These are phyloP conservation scores for Suillus americanus DNA, from an alignment of 768 basidiomycete species.

Conservation along the genomic window DNA sequence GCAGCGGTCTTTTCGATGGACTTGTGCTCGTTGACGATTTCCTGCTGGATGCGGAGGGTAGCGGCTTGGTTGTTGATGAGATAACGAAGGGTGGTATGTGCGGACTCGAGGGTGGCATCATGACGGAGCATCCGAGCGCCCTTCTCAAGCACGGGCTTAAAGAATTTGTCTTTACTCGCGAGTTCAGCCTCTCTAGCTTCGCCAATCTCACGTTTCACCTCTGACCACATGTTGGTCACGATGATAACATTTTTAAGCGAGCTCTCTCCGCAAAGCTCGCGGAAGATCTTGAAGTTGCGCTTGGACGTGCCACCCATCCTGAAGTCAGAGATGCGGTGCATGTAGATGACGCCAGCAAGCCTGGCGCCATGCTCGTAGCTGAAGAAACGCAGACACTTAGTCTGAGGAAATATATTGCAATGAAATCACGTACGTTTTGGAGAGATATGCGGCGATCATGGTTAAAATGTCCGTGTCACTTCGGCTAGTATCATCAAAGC, in stretches of 20 bases:
- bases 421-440: slow-evolving; percentile 8
- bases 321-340: slow-evolving; percentile 54
- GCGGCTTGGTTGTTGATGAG: slow-evolving; percentile 41
- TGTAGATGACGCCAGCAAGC: slow-evolving; percentile 54
- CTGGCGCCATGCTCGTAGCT: slow-evolving; percentile 37
- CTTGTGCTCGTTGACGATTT: slow-evolving; percentile 50
- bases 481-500: slow-evolving; percentile 49
- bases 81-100: slow-evolving; percentile 40
- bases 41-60: slow-evolving; percentile 52
- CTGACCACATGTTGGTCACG: slow-evolving; percentile 55
- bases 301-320: slow-evolving; percentile 51
- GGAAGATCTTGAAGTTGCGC: slow-evolving; percentile 52
- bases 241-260: slow-evolving; percentile 51
- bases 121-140: slow-evolving; percentile 47
- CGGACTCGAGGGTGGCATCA: slow-evolving; percentile 38
- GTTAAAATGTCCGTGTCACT: slow-evolving; percentile 44
- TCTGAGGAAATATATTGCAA: neutral
- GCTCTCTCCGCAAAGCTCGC: slow-evolving; percentile 50
- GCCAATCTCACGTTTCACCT: slow-evolving; percentile 38
- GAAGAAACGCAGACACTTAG: neutral
- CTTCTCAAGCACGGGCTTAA: slow-evolving; percentile 50
- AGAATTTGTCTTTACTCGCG: slow-evolving; percentile 41
- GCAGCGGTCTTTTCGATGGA: slow-evolving; percentile 53
- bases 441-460: slow-evolving; percentile 37
- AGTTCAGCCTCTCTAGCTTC: slow-evolving; percentile 48